Conservation (phyloP, 306 rosid genomes). For the Carpinus viminea region DNA sequence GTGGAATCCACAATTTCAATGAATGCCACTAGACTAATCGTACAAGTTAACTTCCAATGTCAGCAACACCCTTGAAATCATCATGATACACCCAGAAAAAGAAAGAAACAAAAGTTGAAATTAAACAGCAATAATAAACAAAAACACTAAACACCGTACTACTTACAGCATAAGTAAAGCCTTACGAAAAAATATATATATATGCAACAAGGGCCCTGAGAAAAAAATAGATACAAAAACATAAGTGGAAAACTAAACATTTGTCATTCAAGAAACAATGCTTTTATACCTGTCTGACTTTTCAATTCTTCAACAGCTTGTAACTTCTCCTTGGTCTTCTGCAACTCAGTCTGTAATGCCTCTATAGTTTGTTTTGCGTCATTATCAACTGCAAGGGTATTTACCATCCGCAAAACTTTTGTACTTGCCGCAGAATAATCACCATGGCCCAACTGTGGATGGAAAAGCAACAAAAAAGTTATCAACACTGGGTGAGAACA, state of each 20-base stretch:
- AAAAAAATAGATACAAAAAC: neutral
- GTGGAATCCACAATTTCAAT: neutral
- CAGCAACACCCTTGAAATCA: neutral
- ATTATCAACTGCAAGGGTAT: conserved; percentile 82
- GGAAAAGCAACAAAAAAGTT: conserved; percentile 22
- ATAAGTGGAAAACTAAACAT: neutral
- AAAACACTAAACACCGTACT: neutral
- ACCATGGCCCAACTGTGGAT: conserved; percentile 82
- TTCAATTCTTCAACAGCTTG: conserved; percentile 93
- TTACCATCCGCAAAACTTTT: conserved; percentile 92
- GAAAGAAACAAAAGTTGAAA: neutral
- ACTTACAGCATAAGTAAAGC: too few species aligned
- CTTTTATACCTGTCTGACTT: conserved; percentile 66
- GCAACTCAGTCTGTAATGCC: conserved; percentile 78
- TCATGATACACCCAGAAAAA: neutral
- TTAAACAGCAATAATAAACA: neutral
- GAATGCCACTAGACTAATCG: neutral
- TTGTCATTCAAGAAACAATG: neutral
- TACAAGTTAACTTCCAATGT: neutral
- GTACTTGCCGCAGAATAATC: conserved; percentile 84
- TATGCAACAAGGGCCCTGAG: neutral
- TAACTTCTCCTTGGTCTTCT: conserved; percentile 88
- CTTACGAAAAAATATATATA: neutral
- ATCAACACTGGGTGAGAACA: conserved; percentile 19
- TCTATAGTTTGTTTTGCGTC: conserved; percentile 97